These are phyloP conservation scores for Penicillium sp. DNA, from an alignment of 2,329 filamentous ascomycete genomes.

Conservation along the genomic window DNA sequence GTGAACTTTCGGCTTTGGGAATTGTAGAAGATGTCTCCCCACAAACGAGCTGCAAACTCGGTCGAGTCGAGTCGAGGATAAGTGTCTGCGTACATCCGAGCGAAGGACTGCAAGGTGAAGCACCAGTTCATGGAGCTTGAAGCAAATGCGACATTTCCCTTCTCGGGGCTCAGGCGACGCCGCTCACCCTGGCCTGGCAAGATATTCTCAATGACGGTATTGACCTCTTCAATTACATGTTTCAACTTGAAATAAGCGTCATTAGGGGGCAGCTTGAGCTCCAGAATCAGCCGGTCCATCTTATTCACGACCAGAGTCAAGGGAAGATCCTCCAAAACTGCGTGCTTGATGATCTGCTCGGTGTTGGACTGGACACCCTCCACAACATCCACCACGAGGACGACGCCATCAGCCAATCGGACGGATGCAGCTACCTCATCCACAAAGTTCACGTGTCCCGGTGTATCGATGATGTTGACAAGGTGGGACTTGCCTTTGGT, in stretches of 20 bases:
- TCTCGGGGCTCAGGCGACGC: slow-evolving; percentile 85
- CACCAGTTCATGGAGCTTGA: slow-evolving; percentile 95
- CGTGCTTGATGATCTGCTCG: slow-evolving; percentile 95
- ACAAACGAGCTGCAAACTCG: slow-evolving; percentile 81
- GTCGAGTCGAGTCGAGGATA: slow-evolving; percentile 77
- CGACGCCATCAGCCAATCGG: slow-evolving; percentile 85
- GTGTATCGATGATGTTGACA: slow-evolving; percentile 92
- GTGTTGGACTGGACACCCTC: slow-evolving; percentile 99
- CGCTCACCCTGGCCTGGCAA: slow-evolving; percentile 76
- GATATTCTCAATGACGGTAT: slow-evolving; percentile 87
- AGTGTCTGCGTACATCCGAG: slow-evolving; percentile 90
- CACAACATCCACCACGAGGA: slow-evolving; percentile 90
- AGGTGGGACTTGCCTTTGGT: slow-evolving; percentile 93
- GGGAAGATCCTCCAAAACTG: slow-evolving; percentile 83
- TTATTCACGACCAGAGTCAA: slow-evolving; percentile 94
- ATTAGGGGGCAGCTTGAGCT: slow-evolving; percentile 87
- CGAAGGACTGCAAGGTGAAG: slow-evolving; percentile 90
- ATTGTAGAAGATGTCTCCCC: slow-evolving; percentile 98
- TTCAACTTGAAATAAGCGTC: slow-evolving; percentile 99
- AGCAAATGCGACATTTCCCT: slow-evolving; percentile 96
- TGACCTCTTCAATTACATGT: slow-evolving; percentile 97
- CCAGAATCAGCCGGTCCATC: slow-evolving; percentile 90
- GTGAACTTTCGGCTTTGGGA: slow-evolving; percentile 87
- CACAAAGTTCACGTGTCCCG: slow-evolving; percentile 96
- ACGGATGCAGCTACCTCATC: slow-evolving; percentile 91